These are phyloP conservation scores for Saturnispora zaruensis DNA, from an alignment of 805 yeast genomes.

Conservation along the genomic window DNA sequence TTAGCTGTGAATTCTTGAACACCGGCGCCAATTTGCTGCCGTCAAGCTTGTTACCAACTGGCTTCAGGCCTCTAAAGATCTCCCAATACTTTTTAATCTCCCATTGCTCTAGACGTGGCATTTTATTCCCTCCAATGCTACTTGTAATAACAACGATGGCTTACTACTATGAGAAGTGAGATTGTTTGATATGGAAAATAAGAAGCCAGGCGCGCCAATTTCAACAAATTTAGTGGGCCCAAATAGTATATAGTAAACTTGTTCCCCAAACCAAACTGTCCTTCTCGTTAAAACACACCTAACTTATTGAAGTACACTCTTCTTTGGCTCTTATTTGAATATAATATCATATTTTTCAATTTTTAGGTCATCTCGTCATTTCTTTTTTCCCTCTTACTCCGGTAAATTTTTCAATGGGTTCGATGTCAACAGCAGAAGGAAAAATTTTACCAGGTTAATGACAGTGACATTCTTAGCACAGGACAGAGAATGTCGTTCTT, in stretches of 20 bases:
- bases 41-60: constrained; percentile 65
- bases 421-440: background rate
- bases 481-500: constrained; percentile 1
- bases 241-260: no score
- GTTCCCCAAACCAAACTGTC: no score
- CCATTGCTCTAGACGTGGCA: constrained; percentile 81
- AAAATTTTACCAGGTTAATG: background rate
- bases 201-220: background rate
- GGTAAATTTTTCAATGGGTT: background rate
- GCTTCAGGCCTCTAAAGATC: constrained; percentile 83
- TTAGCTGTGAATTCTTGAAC: constrained; percentile 78
- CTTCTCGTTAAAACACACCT: background rate
- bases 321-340: background rate
- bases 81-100: constrained; percentile 98
- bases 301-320: background rate
- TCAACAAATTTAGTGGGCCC: background rate
- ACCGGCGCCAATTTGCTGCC: constrained; percentile 84
- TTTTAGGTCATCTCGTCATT: background rate
- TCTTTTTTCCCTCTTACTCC: background rate
- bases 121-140: constrained; percentile 5
- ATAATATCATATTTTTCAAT: background rate
- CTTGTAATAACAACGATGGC: background rate
- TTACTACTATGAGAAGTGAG: background rate
- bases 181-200: background rate
- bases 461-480: background rate